Percentiles rank a stretch among this genome's conserved stretches.
phyloP scores from a whole-genome alignment of 2,329 filamentous ascomycete genomes.

The Phyllosticta citriasiana region DNA sequence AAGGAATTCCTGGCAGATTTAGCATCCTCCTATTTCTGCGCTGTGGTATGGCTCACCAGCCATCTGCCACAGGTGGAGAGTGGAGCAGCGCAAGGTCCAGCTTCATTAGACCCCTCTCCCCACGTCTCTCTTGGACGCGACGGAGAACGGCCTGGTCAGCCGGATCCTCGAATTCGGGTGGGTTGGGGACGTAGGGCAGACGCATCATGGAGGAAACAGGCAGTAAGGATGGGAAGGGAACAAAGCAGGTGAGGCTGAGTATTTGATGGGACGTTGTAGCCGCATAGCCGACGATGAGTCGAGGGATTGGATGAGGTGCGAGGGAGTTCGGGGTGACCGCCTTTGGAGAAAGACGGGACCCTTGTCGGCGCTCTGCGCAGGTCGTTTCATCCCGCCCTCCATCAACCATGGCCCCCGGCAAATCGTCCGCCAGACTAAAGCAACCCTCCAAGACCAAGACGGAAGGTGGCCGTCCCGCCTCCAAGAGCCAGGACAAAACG shows the following conservation, averaged over 20 bases:
- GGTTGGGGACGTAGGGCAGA: conserved; percentile 43
- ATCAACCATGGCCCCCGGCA: conserved; percentile 1
- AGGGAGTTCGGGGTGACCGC: neutral
- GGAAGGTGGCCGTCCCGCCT: neutral
- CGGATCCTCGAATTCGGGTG: conserved; percentile 35
- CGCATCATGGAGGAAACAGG: conserved; percentile 33
- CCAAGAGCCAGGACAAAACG: neutral
- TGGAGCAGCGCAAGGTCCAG: conserved; percentile 46
- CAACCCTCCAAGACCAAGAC: conserved; percentile 1
- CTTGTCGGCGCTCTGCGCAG: neutral
- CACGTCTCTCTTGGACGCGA: conserved; percentile 42
- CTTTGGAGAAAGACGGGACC: neutral
- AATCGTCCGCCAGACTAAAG: neutral
- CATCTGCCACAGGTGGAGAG: conserved; percentile 45
- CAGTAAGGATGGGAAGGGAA: neutral
- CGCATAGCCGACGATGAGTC: neutral
- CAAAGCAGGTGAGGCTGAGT: neutral
- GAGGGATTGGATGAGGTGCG: neutral
- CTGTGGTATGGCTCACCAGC: conserved; percentile 32
- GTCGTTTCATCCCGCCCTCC: neutral
- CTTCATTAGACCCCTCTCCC: conserved; percentile 39
- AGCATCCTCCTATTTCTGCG: neutral
- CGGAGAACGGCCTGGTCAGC: conserved; percentile 42
- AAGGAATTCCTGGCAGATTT: conserved; percentile 39
- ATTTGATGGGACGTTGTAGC: neutral